Evolutionary conservation across 148 eudicot genomes (phyloP).

Genomic region (Hydrangea macrophylla): DNA sequence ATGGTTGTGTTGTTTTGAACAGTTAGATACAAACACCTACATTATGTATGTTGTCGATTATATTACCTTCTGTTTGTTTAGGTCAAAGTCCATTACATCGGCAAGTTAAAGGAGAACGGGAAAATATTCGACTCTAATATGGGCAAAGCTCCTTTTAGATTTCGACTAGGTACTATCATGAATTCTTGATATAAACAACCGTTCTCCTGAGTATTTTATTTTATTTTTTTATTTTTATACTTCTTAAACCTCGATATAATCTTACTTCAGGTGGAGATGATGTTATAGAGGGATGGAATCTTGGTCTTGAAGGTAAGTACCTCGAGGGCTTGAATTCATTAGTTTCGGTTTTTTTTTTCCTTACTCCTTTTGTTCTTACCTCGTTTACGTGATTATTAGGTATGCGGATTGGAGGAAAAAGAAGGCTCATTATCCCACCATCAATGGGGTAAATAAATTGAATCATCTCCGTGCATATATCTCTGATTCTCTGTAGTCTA

Average conservation of each 20-base stretch:
- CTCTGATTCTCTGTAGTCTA: background rate
- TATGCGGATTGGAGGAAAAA: conserved; percentile 75
- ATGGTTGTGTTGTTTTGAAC: background rate
- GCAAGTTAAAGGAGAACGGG: conserved; percentile 55
- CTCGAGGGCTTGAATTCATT: background rate
- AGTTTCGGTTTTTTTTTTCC: background rate
- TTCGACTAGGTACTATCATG: conserved; percentile 59
- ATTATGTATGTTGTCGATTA: background rate
- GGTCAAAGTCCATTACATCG: conserved; percentile 67
- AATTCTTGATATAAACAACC: too few species aligned
- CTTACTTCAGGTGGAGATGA: conserved; percentile 49
- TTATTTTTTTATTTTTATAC: background rate
- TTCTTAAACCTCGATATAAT: background rate
- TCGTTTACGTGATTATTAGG: conserved; percentile 32
- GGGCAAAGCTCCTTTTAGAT: conserved; percentile 53
- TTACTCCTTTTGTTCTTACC: background rate
- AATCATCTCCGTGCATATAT: background rate
- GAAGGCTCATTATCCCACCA: conserved; percentile 72
- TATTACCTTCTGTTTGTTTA: conserved; percentile 20
- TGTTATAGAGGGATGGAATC: conserved; percentile 53
- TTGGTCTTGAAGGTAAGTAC: conserved; percentile 42
- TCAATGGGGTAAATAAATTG: conserved; percentile 45
- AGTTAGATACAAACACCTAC: background rate
- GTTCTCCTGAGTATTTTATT: background rate
- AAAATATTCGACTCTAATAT: conserved; percentile 45